Conservation (phyloP, 2,329 filamentous ascomycete genomes). For the Curvularia verruculosa region DNA sequence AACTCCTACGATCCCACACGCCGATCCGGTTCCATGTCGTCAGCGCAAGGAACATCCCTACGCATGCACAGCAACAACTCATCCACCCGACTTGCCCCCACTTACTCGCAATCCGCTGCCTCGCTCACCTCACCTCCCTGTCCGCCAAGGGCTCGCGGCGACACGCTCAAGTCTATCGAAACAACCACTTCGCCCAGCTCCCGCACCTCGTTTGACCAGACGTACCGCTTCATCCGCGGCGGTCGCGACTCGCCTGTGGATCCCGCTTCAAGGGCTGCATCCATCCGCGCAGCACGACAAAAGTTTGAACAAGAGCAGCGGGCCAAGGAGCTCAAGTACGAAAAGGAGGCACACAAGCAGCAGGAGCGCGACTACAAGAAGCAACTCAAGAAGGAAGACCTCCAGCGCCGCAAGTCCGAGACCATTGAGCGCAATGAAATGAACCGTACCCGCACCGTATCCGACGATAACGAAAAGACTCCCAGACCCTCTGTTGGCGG, state of each 20-base stretch:
- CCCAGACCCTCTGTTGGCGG: constrained; percentile 37
- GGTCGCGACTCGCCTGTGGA: constrained; percentile 57
- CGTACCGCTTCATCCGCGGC: constrained; percentile 58
- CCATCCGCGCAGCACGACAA: constrained; percentile 61
- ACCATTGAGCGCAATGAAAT: constrained; percentile 38
- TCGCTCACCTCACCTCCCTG: constrained; percentile 53
- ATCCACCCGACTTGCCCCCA: constrained; percentile 55
- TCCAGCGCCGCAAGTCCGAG: constrained; percentile 51
- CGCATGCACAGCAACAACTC: constrained; percentile 48
- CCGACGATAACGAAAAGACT: constrained; percentile 41
- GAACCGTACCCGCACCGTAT: constrained; percentile 39
- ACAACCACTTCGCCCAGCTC: constrained; percentile 58
- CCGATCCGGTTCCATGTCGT: constrained; percentile 54
- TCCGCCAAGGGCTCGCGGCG: constrained; percentile 55
- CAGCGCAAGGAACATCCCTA: constrained; percentile 47
- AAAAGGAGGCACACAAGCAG: constrained; percentile 59
- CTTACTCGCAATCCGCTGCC: constrained; percentile 60
- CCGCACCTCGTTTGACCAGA: constrained; percentile 63
- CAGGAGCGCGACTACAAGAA: constrained; percentile 53
- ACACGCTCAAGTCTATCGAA: constrained; percentile 58
- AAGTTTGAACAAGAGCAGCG: constrained; percentile 66
- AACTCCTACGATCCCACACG: constrained; percentile 48
- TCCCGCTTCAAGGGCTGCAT: constrained; percentile 60
- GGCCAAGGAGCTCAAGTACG: constrained; percentile 60
- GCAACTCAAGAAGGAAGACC: constrained; percentile 52